phyloP scores from a whole-genome alignment of 2,329 filamentous ascomycete species.

The Lasiodiplodia hormozganensis region DNA sequence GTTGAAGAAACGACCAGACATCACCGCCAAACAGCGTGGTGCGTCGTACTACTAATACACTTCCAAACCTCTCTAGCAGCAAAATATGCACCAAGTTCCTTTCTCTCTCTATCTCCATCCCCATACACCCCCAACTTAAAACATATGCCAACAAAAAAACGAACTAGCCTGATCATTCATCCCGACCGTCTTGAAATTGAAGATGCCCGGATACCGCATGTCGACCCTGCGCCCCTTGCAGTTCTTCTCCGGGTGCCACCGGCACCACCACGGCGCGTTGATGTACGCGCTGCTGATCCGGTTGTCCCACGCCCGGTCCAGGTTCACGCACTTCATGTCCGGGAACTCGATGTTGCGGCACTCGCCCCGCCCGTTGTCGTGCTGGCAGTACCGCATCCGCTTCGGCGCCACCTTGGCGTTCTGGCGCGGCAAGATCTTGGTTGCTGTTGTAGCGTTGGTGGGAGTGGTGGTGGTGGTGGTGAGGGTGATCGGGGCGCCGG shows the following conservation, averaged over 20 bases:
- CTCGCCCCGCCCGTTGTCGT: background rate
- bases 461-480: background rate
- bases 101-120: too few relatives aligned
- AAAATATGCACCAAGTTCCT: too few relatives aligned
- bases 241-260: too few relatives aligned
- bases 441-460: background rate
- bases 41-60: too few relatives aligned
- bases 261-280: background rate
- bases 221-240: background rate
- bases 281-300: background rate
- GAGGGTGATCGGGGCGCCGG: background rate
- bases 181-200: background rate
- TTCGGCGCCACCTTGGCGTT: too few relatives aligned
- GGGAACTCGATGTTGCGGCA: background rate
- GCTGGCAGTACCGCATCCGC: slow-evolving; percentile 8
- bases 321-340: background rate
- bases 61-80: too few relatives aligned
- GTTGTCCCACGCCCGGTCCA: background rate
- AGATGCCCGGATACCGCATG: background rate
- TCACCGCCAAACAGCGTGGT: too few relatives aligned
- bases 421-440: too few relatives aligned
- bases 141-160: background rate
- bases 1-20: too few relatives aligned
- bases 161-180: slow-evolving; percentile 3
- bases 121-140: too few relatives aligned